phyloP scores from a whole-genome alignment of 768 basidiomycete species.

The Suillus plorans region DNA sequence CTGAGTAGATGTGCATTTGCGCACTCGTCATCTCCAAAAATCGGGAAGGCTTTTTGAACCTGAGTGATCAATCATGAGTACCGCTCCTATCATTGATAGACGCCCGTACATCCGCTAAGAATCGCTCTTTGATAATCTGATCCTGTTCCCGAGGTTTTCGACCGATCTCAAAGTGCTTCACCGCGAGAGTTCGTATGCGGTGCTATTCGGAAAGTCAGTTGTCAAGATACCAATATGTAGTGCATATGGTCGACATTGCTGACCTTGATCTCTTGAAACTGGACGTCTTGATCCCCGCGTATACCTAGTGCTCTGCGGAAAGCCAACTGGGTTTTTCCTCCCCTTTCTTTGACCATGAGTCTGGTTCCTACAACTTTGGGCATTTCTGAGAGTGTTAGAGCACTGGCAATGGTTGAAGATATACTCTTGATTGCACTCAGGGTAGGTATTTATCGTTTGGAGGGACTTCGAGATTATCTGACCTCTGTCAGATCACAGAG shows the following conservation, averaged over 20 bases:
- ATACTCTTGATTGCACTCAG: not conserved
- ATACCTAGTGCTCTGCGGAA: conserved; percentile 1
- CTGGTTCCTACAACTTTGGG: not conserved
- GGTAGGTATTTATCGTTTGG: not conserved
- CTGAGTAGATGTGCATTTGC: not conserved
- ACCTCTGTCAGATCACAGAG: not conserved
- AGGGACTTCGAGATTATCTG: conserved; percentile 4
- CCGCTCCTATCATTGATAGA: not conserved
- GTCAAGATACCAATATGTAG: not conserved
- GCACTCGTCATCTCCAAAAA: not conserved
- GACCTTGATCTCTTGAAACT: conserved; percentile 4
- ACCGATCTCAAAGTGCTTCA: conserved; percentile 7
- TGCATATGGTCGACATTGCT: not conserved
- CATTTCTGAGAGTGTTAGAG: not conserved
- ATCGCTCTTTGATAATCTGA: not conserved
- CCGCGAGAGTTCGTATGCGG: conserved; percentile 1
- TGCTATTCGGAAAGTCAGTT: not conserved
- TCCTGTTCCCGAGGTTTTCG: conserved; percentile 1
- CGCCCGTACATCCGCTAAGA: conserved; percentile 1
- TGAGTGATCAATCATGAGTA: not conserved
- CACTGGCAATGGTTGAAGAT: not conserved
- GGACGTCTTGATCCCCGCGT: not conserved
- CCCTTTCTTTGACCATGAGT: not conserved
- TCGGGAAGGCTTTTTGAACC: not conserved
- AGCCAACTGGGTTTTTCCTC: not conserved